A percentile compares a stretch with the other conserved stretches of the same genome.
Evolutionary conservation across 306 rosid genomes (phyloP).

Genomic region (Cucurbita ficifolia): DNA sequence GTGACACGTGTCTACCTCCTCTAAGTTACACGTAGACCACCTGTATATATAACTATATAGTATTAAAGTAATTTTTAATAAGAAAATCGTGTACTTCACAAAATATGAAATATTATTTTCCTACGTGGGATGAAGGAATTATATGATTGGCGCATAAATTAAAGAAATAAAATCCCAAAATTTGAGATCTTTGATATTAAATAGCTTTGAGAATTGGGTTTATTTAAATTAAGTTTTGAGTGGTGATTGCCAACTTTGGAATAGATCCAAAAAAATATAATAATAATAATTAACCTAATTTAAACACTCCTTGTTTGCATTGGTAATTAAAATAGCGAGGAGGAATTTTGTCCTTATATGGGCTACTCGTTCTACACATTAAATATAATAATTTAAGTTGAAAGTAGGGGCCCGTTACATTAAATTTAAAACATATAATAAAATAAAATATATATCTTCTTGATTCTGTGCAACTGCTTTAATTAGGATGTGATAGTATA

Average conservation of each 20-base stretch:
- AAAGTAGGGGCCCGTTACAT: slow-evolving; percentile 2
- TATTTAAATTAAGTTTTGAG: background rate
- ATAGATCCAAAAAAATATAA: background rate
- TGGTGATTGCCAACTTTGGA: background rate
- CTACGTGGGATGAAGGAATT: background rate
- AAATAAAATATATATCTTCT: background rate
- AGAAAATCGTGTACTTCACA: background rate
- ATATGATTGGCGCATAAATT: background rate
- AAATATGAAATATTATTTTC: background rate
- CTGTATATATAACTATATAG: background rate
- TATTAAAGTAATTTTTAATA: background rate
- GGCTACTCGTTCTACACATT: background rate
- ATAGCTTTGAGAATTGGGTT: background rate
- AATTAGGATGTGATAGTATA: background rate
- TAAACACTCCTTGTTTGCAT: background rate
- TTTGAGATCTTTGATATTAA: background rate
- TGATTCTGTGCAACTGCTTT: background rate
- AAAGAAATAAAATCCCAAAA: background rate
- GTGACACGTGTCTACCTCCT: background rate
- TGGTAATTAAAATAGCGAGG: background rate
- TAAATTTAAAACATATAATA: background rate
- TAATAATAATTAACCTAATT: background rate
- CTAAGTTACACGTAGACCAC: background rate
- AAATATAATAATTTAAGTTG: background rate
- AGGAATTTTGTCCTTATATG: background rate